Base-by-base conservation (phyloP, 148 eudicot genomes). In the Chenopodium berlandieri region DNA sequence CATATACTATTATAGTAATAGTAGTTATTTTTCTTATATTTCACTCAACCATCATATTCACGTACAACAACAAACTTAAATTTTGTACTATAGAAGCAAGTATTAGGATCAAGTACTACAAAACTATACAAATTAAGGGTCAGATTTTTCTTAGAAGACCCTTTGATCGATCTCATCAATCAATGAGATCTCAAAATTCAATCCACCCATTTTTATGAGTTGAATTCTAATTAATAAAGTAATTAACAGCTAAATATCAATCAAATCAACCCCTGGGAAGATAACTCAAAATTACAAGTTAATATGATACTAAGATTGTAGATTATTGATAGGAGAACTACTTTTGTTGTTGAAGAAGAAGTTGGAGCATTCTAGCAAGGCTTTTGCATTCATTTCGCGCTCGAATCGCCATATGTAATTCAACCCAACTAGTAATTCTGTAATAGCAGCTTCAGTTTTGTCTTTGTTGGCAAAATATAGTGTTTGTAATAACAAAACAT, bases 351-450 rank as follows among this genome's bases (percentile, higher is more conserved):
- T 84, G 83, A 77, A 62, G 82, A 85, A 85, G 72, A 73, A 85
- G 14, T 85, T 78, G 30, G 87, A 85, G 78, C 84, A 92, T 66
- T 89, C 90, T 78, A 93, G 82, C 84, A 93, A 88, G 50, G 95
- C 94, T 82, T 89, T 93, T 6, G 97, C 94, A 82, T 93, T 93
- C 94, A 93, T 93, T 85, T 95, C 97, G 67, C 98, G 85, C 47
- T 94, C 97, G 67, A 93, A 95, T 78, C 97, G 89, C 97, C 99
- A 95, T 46, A 95, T 90, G 50, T 95, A 95, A 83, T 95, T 95
- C 86, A 95, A 83, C 30, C 99, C 99, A 48, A 95, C 99, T 11
- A 95, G 83, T 47, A 95, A 83, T 89, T 95, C 99, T 0, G 97
- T 91, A 47, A 95, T 93, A 27, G 97, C 97, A 31, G 97, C 97